These are phyloP conservation scores for Alternaria gansuensis DNA, from an alignment of 2,329 filamentous ascomycete genomes.

Conservation along the genomic window DNA sequence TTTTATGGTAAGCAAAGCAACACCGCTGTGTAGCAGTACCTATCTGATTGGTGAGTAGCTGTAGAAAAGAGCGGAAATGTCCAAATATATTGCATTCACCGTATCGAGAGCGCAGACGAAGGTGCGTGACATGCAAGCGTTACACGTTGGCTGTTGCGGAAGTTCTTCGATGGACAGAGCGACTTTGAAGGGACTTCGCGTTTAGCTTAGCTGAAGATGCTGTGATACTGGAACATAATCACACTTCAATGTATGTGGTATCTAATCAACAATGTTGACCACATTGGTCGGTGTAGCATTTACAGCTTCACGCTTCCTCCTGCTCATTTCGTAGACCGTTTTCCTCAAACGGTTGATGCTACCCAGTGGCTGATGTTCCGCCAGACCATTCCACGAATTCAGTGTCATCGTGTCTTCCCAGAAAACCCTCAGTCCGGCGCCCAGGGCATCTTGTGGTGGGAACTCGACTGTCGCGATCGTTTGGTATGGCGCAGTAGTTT, in stretches of 20 bases:
- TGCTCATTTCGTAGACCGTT: constrained; percentile 39
- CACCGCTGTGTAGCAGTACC: not conserved
- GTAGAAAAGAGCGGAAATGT: not conserved
- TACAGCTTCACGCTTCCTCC: constrained; percentile 32
- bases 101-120: not conserved
- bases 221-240: not conserved
- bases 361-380: constrained; percentile 39
- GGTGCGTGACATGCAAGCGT: not conserved
- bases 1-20: not conserved
- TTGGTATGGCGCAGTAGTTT: constrained; percentile 44
- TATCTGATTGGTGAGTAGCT: not conserved
- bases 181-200: not conserved
- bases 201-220: not conserved
- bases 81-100: not conserved
- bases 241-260: constrained; percentile 21
- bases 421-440: constrained; percentile 32
- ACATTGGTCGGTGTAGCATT: constrained; percentile 30
- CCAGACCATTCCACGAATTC: constrained; percentile 39
- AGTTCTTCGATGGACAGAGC: not conserved
- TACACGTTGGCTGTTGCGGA: not conserved
- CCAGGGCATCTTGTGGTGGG: constrained; percentile 39
- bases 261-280: constrained; percentile 33
- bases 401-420: constrained; percentile 47
- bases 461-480: constrained; percentile 40
- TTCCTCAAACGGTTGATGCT: constrained; percentile 43